A percentile compares a stretch with the other conserved stretches of the same genome.
Conservation (phyloP, 139 green algal genomes). For the Medakamo hakoo region DNA sequence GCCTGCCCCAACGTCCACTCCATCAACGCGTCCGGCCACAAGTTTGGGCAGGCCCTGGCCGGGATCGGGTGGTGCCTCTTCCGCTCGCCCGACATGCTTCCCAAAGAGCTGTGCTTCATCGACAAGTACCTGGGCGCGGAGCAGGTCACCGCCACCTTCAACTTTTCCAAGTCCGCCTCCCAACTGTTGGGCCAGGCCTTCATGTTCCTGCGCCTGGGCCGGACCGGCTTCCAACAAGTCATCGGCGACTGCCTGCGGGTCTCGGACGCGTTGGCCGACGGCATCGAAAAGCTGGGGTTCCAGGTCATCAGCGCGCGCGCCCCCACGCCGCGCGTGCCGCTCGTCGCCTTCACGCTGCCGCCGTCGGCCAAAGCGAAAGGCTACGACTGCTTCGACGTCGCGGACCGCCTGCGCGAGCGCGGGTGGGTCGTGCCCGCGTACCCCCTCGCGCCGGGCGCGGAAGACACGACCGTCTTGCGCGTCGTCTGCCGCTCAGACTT, state of each 20-base stretch:
- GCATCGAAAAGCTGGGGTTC: constrained; percentile 22
- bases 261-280: constrained; percentile 7
- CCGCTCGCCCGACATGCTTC: background rate
- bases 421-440: constrained; percentile 58
- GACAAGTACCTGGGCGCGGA: constrained; percentile 15
- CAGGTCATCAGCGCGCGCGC: constrained; percentile 21
- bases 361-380: constrained; percentile 9
- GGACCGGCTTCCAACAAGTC: constrained; percentile 38
- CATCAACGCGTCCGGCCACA: constrained; percentile 52
- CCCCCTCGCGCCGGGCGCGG: constrained; percentile 31
- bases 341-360: constrained; percentile 42
- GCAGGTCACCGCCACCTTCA: constrained; percentile 50
- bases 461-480: constrained; percentile 5
- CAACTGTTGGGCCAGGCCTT: constrained; percentile 51
- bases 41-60: constrained; percentile 5
- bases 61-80: background rate
- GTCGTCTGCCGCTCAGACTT: background rate
- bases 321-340: constrained; percentile 20
- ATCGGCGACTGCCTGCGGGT: constrained; percentile 36
- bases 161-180: constrained; percentile 43
- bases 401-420: constrained; percentile 28
- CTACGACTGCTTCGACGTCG: constrained; percentile 49
- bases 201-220: constrained; percentile 46
- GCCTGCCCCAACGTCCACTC: constrained; percentile 34
- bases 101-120: background rate